Conservation (phyloP, 495 filamentous ascomycete genomes). For the Viridothelium virens region DNA sequence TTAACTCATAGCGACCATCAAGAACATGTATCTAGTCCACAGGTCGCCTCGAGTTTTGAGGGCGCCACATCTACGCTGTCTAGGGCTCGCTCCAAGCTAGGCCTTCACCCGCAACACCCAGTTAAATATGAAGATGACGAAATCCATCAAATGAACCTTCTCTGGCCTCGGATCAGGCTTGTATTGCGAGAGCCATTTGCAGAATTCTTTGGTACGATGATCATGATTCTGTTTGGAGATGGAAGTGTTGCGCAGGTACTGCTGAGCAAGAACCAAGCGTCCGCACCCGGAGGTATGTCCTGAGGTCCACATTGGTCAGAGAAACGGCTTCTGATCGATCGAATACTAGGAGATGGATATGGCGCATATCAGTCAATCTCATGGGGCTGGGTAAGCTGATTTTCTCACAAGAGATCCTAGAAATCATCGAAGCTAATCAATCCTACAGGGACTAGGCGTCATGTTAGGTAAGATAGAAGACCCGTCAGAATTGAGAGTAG, state of each 20-base stretch:
- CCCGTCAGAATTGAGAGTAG: background rate
- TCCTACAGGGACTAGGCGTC: constrained; percentile 45
- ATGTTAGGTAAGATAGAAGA: constrained; percentile 45
- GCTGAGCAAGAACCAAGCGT: constrained; percentile 37
- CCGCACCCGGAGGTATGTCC: background rate
- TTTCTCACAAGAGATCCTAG: background rate
- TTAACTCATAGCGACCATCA: background rate
- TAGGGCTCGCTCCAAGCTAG: constrained; percentile 16
- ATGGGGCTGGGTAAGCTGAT: constrained; percentile 48
- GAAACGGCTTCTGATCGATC: background rate
- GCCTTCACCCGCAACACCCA: constrained; percentile 20
- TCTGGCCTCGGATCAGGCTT: constrained; percentile 44
- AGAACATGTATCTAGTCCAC: background rate
- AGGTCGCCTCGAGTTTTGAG: background rate
- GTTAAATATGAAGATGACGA: constrained; percentile 2
- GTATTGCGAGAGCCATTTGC: constrained; percentile 49
- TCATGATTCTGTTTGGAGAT: constrained; percentile 56
- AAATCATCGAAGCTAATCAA: constrained; percentile 9
- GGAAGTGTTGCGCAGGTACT: constrained; percentile 54
- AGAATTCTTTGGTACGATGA: constrained; percentile 59
- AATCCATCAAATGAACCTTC: constrained; percentile 21
- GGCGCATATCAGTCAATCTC: constrained; percentile 54
- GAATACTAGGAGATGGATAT: constrained; percentile 11
- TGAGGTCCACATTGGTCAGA: background rate
- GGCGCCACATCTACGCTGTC: constrained; percentile 12